Conservation (phyloP, 2,329 filamentous ascomycete species). For the Emmonsiellopsis sp. region DNA sequence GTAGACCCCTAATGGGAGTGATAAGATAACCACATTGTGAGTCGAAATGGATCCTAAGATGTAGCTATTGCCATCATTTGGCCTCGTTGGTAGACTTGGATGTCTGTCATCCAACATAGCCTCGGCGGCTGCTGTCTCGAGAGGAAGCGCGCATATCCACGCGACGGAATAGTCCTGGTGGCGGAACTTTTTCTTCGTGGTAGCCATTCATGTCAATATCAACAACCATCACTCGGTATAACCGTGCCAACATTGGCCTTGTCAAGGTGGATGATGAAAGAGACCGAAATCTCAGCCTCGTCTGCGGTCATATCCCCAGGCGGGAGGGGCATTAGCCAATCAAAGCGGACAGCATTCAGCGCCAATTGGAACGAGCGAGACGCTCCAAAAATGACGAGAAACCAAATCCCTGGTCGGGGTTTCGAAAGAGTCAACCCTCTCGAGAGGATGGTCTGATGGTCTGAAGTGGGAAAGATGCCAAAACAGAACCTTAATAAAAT, state of each 20-base stretch:
- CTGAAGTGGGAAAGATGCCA: too few relatives aligned
- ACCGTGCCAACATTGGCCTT: background rate
- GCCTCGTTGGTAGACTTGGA: background rate
- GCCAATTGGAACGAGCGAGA: too few relatives aligned
- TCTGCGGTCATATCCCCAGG: too few relatives aligned
- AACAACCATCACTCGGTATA: too few relatives aligned
- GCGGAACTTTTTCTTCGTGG: background rate
- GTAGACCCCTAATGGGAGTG: conserved; percentile 10
- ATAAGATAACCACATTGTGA: conserved; percentile 14
- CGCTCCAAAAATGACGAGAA: too few relatives aligned
- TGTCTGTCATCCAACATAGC: conserved; percentile 10
- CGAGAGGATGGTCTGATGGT: too few relatives aligned
- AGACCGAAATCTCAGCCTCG: too few relatives aligned
- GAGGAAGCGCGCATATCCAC: conserved; percentile 7
- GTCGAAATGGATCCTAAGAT: conserved; percentile 12
- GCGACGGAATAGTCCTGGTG: conserved; percentile 8
- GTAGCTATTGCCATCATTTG: conserved; percentile 13
- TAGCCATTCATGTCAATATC: background rate
- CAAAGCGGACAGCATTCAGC: too few relatives aligned
- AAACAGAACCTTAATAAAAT: too few relatives aligned
- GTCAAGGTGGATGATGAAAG: background rate
- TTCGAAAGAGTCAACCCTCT: too few relatives aligned
- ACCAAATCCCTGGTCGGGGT: too few relatives aligned
- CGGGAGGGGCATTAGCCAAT: too few relatives aligned
- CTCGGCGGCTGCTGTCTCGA: conserved; percentile 5